A percentile compares a stretch with the other conserved stretches of the same genome.
phyloP scores from a whole-genome alignment of 2,329 filamentous ascomycete genomes.

The Fusarium sp. region DNA sequence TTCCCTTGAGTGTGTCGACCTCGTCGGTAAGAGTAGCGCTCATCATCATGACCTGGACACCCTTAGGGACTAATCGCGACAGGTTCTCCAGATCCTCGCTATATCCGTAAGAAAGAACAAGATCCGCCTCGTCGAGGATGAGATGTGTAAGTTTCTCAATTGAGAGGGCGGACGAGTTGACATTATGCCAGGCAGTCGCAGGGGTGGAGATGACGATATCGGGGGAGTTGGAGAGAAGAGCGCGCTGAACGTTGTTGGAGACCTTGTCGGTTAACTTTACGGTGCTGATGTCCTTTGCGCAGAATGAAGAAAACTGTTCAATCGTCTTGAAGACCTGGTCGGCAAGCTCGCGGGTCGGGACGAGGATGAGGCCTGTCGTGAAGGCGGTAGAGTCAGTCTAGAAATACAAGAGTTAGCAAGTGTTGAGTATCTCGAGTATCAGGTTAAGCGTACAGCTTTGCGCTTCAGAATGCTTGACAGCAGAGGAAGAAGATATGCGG shows the following conservation, averaged over 20 bases:
- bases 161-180: constrained; percentile 73
- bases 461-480: constrained; percentile 84
- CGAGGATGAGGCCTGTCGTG: constrained; percentile 86
- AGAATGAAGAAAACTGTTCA: constrained; percentile 82
- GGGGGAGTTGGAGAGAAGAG: constrained; percentile 85
- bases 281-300: constrained; percentile 82
- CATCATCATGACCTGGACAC: constrained; percentile 91
- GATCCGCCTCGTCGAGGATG: constrained; percentile 93
- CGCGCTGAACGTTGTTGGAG: constrained; percentile 87
- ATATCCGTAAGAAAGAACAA: constrained; percentile 94
- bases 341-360: constrained; percentile 93
- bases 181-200: constrained; percentile 81
- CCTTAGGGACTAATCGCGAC: constrained; percentile 81
- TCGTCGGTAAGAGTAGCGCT: constrained; percentile 92
- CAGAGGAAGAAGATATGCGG: constrained; percentile 93
- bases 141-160: constrained; percentile 79
- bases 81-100: constrained; percentile 88
- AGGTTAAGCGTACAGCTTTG: constrained; percentile 68
- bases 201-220: constrained; percentile 94
- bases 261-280: constrained; percentile 93
- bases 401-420: constrained; percentile 16
- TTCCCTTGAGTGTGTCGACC: constrained; percentile 83
- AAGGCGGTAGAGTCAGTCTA: constrained; percentile 64
- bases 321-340: constrained; percentile 88
- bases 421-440: background rate